Conservation (phyloP, 495 filamentous ascomycete genomes). For the Penicillium mononematosum region DNA sequence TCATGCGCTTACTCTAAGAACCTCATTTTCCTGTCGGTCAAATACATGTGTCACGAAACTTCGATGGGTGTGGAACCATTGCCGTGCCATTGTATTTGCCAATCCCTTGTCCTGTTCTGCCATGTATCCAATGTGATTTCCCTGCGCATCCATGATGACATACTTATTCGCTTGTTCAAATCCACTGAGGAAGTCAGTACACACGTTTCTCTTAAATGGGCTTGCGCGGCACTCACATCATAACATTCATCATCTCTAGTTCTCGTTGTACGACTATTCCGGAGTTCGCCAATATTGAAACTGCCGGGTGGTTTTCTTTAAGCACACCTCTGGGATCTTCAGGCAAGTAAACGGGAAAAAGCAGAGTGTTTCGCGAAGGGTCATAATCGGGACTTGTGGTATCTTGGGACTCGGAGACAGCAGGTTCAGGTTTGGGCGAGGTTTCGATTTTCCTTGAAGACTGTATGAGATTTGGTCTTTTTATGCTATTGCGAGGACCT, state of each 20-base stretch:
- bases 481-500: slow-evolving; percentile 35
- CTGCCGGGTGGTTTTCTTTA: slow-evolving; percentile 60
- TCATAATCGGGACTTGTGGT: slow-evolving; percentile 32
- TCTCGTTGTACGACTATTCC: slow-evolving; percentile 65
- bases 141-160: slow-evolving; percentile 67
- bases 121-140: slow-evolving; percentile 67
- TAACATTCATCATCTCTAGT: slow-evolving; percentile 68
- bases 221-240: slow-evolving; percentile 46
- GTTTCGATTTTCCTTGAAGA: slow-evolving; percentile 11
- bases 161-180: slow-evolving; percentile 76
- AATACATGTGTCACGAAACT: slow-evolving; percentile 72
- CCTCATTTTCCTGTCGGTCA: slow-evolving; percentile 62
- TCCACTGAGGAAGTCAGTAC: slow-evolving; percentile 38
- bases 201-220: background rate
- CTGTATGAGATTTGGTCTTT: slow-evolving; percentile 25
- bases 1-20: slow-evolving; percentile 52
- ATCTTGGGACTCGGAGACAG: slow-evolving; percentile 17
- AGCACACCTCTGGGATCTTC: slow-evolving; percentile 63
- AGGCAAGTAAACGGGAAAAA: slow-evolving; percentile 57
- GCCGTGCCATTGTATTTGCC: slow-evolving; percentile 56
- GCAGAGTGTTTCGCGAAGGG: slow-evolving; percentile 46
- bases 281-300: slow-evolving; percentile 58
- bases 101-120: slow-evolving; percentile 65
- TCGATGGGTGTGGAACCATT: slow-evolving; percentile 64
- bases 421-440: slow-evolving; percentile 9